phyloP scores from a whole-genome alignment of 1,284 basidiomycete genomes.

The Erythrobasidium hasegawianum region DNA sequence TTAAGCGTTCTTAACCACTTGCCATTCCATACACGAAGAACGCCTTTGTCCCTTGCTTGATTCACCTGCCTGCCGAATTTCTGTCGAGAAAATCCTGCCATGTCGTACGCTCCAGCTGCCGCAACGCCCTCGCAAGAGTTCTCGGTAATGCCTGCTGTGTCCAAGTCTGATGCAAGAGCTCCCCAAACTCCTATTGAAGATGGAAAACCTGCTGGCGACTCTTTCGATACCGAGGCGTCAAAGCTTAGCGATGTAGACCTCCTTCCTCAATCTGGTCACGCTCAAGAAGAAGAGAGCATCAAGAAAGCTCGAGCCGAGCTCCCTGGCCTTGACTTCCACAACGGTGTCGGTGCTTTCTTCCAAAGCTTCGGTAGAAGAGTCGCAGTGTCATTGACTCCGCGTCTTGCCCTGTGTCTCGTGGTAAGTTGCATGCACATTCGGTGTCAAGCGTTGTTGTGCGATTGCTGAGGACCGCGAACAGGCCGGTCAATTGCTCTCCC shows the following conservation, averaged over 20 bases:
- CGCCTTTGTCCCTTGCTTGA: constrained; percentile 1
- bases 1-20: constrained; percentile 33
- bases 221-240: constrained; percentile 3
- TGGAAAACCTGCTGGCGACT: constrained; percentile 13
- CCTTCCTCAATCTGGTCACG: not conserved
- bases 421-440: not conserved
- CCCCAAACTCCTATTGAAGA: constrained; percentile 15
- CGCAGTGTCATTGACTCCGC: constrained; percentile 8
- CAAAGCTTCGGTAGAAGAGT: constrained; percentile 7
- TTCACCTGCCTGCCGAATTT: not conserved
- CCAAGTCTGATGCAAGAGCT: not conserved
- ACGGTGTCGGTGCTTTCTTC: constrained; percentile 24
- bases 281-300: constrained; percentile 6
- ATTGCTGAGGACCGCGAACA: not conserved
- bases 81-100: not conserved
- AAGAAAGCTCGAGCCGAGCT: constrained; percentile 13
- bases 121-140: constrained; percentile 15
- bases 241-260: not conserved
- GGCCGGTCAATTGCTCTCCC: constrained; percentile 72
- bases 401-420: constrained; percentile 22
- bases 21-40: constrained; percentile 6
- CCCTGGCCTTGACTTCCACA: constrained; percentile 8
- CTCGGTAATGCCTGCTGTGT: constrained; percentile 21
- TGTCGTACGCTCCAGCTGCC: constrained; percentile 26
- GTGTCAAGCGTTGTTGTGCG: no score